phyloP scores from a whole-genome alignment of 352 stramenopile genomes.

The Globisporangium nunn region DNA sequence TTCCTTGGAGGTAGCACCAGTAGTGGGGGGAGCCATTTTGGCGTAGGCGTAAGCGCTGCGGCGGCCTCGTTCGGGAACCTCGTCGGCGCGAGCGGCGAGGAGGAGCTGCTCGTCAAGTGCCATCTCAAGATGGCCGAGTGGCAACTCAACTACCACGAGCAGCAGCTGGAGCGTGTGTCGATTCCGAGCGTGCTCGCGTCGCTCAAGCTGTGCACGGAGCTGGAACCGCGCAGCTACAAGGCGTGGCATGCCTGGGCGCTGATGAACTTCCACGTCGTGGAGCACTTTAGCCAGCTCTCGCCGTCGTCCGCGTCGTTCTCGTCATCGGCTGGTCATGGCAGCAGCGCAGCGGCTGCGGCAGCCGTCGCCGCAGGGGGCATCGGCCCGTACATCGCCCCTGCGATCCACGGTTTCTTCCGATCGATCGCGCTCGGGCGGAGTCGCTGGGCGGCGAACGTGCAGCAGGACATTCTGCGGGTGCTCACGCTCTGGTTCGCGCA shows the following conservation, averaged over 20 bases:
- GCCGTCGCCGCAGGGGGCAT: slow-evolving; percentile 14
- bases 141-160: slow-evolving; percentile 76
- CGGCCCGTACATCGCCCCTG: slow-evolving; percentile 54
- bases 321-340: not conserved
- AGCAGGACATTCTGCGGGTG: slow-evolving; percentile 98
- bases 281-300: slow-evolving; percentile 69
- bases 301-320: slow-evolving; percentile 17
- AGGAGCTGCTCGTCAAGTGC: slow-evolving; percentile 76
- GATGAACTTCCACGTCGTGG: slow-evolving; percentile 95
- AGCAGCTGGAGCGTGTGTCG: slow-evolving; percentile 71
- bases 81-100: slow-evolving; percentile 23
- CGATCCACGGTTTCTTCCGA: slow-evolving; percentile 91
- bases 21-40: too few species aligned
- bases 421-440: slow-evolving; percentile 94
- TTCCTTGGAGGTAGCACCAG: slow-evolving; percentile 4
- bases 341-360: slow-evolving; percentile 7
- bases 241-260: slow-evolving; percentile 97
- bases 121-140: slow-evolving; percentile 82
- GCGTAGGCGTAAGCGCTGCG: slow-evolving; percentile 3
- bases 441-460: slow-evolving; percentile 93
- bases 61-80: slow-evolving; percentile 12
- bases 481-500: slow-evolving; percentile 98
- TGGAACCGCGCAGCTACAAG: slow-evolving; percentile 72
- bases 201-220: slow-evolving; percentile 57
- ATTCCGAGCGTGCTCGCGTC: slow-evolving; percentile 64